phyloP scores from a whole-genome alignment of 208 protist species.

The Naegleria fowleri region DNA sequence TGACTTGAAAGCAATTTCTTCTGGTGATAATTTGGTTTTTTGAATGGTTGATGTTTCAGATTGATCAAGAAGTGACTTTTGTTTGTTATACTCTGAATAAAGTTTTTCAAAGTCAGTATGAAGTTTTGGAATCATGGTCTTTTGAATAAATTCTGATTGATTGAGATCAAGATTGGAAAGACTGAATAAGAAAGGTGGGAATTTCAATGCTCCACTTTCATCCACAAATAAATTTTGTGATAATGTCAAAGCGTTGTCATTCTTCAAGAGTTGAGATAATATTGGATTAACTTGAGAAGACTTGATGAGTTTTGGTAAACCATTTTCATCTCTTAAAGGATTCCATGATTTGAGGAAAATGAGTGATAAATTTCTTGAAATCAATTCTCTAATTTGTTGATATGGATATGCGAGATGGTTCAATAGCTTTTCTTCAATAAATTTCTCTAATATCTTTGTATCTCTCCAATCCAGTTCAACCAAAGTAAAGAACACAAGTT shows the following conservation, averaged over 20 bases:
- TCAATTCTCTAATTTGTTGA: conserved; percentile 11
- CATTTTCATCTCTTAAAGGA: neutral
- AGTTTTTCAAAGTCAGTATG: neutral
- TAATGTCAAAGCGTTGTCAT: neutral
- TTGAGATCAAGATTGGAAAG: neutral
- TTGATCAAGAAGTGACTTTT: neutral
- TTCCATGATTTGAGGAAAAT: neutral
- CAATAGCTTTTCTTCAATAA: neutral
- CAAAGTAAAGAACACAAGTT: neutral
- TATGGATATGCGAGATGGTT: neutral
- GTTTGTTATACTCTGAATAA: neutral
- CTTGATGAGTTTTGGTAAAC: neutral
- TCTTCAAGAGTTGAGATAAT: neutral
- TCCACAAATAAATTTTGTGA: neutral
- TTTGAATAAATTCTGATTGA: neutral
- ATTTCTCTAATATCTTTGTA: neutral
- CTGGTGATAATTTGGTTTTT: neutral
- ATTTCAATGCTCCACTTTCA: neutral
- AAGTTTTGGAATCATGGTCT: neutral
- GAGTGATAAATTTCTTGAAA: neutral
- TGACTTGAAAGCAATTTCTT: neutral
- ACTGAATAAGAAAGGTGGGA: neutral
- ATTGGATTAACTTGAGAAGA: neutral
- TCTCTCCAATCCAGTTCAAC: conserved; percentile 4
- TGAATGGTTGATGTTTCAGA: neutral